Evolutionary conservation across 2,329 filamentous ascomycete genomes (phyloP).

Genomic region (Hypoxylon sp.): DNA sequence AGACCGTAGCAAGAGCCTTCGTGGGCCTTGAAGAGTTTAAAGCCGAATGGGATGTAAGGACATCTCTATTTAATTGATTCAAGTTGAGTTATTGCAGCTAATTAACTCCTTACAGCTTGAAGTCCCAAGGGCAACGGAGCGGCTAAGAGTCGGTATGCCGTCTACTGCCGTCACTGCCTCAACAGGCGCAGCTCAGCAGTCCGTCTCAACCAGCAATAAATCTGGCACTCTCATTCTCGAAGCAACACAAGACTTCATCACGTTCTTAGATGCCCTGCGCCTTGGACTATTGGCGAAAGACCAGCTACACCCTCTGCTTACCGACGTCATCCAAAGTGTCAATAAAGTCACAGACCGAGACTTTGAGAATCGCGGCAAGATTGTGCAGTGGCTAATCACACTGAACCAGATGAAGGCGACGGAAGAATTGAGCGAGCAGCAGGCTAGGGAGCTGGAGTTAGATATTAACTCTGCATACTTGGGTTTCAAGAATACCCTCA

Average conservation of each 20-base stretch:
- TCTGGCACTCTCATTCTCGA: slow-evolving; percentile 80
- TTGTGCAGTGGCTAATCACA: slow-evolving; percentile 97
- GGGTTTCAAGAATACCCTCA: slow-evolving; percentile 85
- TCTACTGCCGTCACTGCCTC: slow-evolving; percentile 77
- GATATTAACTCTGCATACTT: slow-evolving; percentile 96
- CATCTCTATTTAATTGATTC: background rate
- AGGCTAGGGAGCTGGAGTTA: slow-evolving; percentile 88
- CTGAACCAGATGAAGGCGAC: slow-evolving; percentile 98
- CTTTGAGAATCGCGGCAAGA: slow-evolving; percentile 95
- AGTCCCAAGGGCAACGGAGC: slow-evolving; percentile 92
- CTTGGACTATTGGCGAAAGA: slow-evolving; percentile 94
- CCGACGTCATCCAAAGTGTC: slow-evolving; percentile 95
- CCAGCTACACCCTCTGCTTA: slow-evolving; percentile 92
- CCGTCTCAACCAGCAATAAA: slow-evolving; percentile 58
- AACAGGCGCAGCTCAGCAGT: slow-evolving; percentile 57
- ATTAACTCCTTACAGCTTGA: slow-evolving; percentile 73
- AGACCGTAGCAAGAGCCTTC: slow-evolving; percentile 89
- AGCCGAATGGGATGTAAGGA: slow-evolving; percentile 82
- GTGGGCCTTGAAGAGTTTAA: slow-evolving; percentile 92
- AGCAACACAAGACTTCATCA: slow-evolving; percentile 98
- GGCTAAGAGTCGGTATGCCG: slow-evolving; percentile 90
- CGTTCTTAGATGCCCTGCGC: slow-evolving; percentile 93
- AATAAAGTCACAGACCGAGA: slow-evolving; percentile 97
- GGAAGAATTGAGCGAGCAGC: slow-evolving; percentile 87
- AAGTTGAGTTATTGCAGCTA: slow-evolving; percentile 2